phyloP scores from a whole-genome alignment of 345 rosid species.

The Murraya koenigii region DNA sequence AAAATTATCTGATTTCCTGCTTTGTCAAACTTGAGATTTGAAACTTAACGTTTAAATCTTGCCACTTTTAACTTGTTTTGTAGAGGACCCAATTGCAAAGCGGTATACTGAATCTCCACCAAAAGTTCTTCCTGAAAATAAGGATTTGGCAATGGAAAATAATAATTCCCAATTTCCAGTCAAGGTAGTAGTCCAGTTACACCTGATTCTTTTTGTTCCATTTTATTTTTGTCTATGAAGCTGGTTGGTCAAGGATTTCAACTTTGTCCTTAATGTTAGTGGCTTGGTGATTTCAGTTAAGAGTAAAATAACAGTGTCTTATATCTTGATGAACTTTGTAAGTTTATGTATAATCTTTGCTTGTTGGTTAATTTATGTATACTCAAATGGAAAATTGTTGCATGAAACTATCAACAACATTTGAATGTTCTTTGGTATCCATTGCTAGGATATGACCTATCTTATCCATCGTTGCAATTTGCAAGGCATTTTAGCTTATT shows the following conservation, averaged over 20 bases:
- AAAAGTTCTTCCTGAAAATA: constrained; percentile 36
- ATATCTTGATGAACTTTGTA: background rate
- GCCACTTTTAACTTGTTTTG: constrained; percentile 11
- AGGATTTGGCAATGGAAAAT: constrained; percentile 28
- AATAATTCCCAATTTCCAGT: constrained; percentile 31
- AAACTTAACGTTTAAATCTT: background rate
- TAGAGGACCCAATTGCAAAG: constrained; percentile 80
- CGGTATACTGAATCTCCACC: constrained; percentile 42
- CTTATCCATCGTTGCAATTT: background rate
- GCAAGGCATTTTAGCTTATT: background rate
- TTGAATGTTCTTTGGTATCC: background rate
- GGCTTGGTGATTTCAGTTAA: background rate
- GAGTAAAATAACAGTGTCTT: background rate
- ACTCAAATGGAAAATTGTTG: background rate
- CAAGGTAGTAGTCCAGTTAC: constrained; percentile 36
- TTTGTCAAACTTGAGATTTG: background rate
- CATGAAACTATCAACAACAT: background rate
- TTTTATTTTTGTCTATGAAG: constrained; percentile 1
- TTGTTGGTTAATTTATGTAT: background rate
- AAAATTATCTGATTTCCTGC: background rate
- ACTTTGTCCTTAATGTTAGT: background rate
- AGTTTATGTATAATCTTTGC: background rate
- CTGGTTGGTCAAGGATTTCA: constrained; percentile 1
- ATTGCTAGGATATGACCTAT: background rate
- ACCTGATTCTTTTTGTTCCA: background rate